phyloP scores from a whole-genome alignment of 805 yeast species.

The Torulaspora maleeae region DNA sequence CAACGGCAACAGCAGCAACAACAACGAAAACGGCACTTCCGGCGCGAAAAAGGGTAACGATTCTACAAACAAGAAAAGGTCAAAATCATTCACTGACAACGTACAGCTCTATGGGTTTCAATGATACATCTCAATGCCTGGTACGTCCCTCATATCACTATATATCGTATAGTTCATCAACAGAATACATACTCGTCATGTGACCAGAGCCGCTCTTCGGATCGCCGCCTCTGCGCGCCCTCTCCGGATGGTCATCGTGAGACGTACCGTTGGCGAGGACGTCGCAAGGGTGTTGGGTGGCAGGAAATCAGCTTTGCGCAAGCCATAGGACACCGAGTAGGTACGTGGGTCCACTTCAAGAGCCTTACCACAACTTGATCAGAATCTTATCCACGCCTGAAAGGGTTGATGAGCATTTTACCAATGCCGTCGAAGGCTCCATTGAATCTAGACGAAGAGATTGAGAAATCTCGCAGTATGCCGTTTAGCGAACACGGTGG shows the following conservation, averaged over 20 bases:
- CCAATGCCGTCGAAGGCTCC: not conserved
- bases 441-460: conserved; percentile 2
- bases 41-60: conserved; percentile 3
- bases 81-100: conserved; percentile 13
- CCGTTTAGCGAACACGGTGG: not conserved
- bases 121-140: conserved; percentile 1
- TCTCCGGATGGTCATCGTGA: not conserved
- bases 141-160: not conserved
- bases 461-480: conserved; percentile 8
- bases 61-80: conserved; percentile 8
- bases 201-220: not conserved
- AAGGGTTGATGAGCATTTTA: not conserved
- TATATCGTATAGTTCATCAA: not conserved
- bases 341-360: no score
- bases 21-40: not conserved
- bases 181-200: not conserved
- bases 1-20: not conserved
- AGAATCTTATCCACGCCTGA: not conserved
- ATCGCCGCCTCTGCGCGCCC: not conserved
- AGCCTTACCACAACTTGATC: not conserved
- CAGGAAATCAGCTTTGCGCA: not conserved
- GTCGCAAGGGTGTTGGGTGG: not conserved
- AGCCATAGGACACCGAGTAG: not conserved
- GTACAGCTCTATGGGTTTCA: conserved; percentile 11
- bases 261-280: not conserved